Conservation (phyloP, 495 filamentous ascomycete species). For the Poronia punctata region DNA sequence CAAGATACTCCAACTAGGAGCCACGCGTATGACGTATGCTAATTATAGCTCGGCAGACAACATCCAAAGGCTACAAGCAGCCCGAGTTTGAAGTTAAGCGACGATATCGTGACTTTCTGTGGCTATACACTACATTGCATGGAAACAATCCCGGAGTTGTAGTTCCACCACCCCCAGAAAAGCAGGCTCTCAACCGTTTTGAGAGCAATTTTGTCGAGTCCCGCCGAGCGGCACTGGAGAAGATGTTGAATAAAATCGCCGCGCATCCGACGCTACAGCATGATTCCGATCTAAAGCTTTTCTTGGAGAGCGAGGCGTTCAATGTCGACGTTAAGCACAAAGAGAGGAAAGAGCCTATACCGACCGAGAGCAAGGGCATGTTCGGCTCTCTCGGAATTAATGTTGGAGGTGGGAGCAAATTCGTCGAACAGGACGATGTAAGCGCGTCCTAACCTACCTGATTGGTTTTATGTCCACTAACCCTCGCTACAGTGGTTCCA, state of each 20-base stretch:
- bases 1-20: background rate
- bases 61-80: slow-evolving; percentile 89
- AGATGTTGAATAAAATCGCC: slow-evolving; percentile 95
- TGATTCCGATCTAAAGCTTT: slow-evolving; percentile 89
- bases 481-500: slow-evolving; percentile 75
- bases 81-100: slow-evolving; percentile 86
- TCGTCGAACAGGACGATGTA: slow-evolving; percentile 96
- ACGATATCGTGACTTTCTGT: slow-evolving; percentile 92
- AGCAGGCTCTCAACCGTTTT: slow-evolving; percentile 93
- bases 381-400: slow-evolving; percentile 75
- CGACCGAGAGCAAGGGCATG: slow-evolving; percentile 89
- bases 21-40: too few relatives aligned
- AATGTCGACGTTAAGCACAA: slow-evolving; percentile 97
- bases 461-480: slow-evolving; percentile 1
- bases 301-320: slow-evolving; percentile 92
- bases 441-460: slow-evolving; percentile 27
- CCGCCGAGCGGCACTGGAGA: slow-evolving; percentile 79
- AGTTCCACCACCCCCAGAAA: slow-evolving; percentile 93
- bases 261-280: slow-evolving; percentile 86
- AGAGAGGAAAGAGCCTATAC: slow-evolving; percentile 78
- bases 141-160: slow-evolving; percentile 92
- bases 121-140: slow-evolving; percentile 92
- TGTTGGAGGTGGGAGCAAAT: slow-evolving; percentile 70
- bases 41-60: slow-evolving; percentile 51
- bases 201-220: slow-evolving; percentile 96